Evolutionary conservation across 1,284 basidiomycete species (phyloP).

Genomic region (Coniophora puteana): DNA sequence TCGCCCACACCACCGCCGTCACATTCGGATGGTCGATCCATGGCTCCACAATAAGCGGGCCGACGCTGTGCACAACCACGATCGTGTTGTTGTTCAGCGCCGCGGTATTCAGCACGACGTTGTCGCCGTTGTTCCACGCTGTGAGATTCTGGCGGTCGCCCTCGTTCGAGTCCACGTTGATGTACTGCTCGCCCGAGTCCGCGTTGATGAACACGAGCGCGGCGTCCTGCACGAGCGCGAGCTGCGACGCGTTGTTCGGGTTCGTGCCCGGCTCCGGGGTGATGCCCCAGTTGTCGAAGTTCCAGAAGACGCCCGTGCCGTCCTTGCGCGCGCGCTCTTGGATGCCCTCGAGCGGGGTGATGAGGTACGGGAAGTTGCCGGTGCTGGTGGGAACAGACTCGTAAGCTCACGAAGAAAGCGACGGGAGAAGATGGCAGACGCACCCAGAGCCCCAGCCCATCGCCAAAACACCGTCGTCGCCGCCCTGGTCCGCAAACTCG

Average conservation of each 20-base stretch:
- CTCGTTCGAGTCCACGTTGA: constrained; percentile 71
- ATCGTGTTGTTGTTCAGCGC: constrained; percentile 73
- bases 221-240: constrained; percentile 51
- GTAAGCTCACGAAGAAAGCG: constrained; percentile 13
- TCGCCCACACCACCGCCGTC: constrained; percentile 64
- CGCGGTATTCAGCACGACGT: constrained; percentile 56
- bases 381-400: constrained; percentile 24
- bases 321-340: constrained; percentile 58
- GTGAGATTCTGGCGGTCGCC: constrained; percentile 71
- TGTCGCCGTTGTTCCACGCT: constrained; percentile 76
- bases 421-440: not conserved
- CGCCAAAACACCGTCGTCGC: constrained; percentile 67
- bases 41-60: constrained; percentile 66
- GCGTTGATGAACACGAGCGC: constrained; percentile 73
- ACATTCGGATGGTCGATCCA: constrained; percentile 81
- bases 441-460: constrained; percentile 81
- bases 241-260: constrained; percentile 41
- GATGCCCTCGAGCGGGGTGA: constrained; percentile 70
- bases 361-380: constrained; percentile 57
- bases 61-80: constrained; percentile 78
- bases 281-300: constrained; percentile 69
- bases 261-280: too few species aligned
- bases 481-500: constrained; percentile 63
- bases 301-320: constrained; percentile 55
- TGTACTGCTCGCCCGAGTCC: constrained; percentile 76